Evolutionary conservation across 2,329 filamentous ascomycete species (phyloP).

Genomic region (Fusarium ambrosium): DNA sequence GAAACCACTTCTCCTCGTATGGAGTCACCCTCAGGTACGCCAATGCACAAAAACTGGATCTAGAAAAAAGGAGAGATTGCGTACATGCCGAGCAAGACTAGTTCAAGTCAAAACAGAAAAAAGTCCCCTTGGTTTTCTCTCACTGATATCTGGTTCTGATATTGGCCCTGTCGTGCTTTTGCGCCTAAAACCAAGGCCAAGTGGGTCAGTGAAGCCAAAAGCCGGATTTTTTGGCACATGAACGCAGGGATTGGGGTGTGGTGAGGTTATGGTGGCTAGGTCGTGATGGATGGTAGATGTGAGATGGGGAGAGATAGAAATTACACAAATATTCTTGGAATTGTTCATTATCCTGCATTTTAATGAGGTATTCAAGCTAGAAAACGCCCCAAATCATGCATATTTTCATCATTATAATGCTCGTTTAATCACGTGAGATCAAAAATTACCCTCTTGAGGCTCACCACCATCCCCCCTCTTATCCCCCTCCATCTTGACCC

Average conservation of each 20-base stretch:
- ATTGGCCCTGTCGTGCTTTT: slow-evolving; percentile 6
- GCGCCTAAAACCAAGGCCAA: slow-evolving; percentile 43
- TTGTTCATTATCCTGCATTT: background rate
- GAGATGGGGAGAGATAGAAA: slow-evolving; percentile 19
- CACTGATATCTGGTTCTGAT: slow-evolving; percentile 11
- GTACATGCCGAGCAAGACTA: slow-evolving; percentile 5
- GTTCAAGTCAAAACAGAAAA: slow-evolving; percentile 14
- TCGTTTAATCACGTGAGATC: slow-evolving; percentile 1
- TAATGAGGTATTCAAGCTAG: background rate
- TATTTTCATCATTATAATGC: background rate
- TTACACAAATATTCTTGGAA: background rate
- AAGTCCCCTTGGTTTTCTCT: background rate
- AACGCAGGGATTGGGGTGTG: slow-evolving; percentile 36
- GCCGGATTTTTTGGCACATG: slow-evolving; percentile 40
- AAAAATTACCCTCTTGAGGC: background rate
- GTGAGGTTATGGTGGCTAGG: slow-evolving; percentile 16
- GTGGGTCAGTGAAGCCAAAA: slow-evolving; percentile 42
- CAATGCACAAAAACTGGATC: slow-evolving; percentile 20
- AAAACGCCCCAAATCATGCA: background rate
- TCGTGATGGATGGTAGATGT: slow-evolving; percentile 7
- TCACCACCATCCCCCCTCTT: background rate
- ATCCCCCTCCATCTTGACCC: slow-evolving; percentile 21
- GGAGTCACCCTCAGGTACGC: background rate
- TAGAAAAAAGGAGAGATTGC: slow-evolving; percentile 14
- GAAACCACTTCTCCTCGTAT: background rate